A percentile compares a stretch with the other conserved stretches of the same genome.
Conservation (phyloP, 805 yeast species). For the Wickerhamomyces queroliae region DNA sequence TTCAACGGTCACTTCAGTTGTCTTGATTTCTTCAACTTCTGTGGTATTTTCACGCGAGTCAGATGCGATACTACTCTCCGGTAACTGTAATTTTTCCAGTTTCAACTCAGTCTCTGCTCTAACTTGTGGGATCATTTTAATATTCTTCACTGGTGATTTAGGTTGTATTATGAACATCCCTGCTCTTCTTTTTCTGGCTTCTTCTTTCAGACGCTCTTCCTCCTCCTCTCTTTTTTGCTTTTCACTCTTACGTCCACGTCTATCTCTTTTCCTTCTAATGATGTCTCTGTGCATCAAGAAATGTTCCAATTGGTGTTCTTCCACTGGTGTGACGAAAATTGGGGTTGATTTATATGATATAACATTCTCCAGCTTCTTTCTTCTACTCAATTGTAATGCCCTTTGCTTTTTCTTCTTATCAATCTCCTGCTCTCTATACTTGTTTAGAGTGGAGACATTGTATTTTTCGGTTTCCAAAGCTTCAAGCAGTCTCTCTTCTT, state of each 20-base stretch:
- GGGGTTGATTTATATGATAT: conserved; percentile 45
- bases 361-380: conserved; percentile 54
- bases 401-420: conserved; percentile 74
- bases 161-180: background rate
- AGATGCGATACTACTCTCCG: background rate
- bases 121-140: conserved; percentile 7
- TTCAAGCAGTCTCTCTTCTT: conserved; percentile 50
- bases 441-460: conserved; percentile 66
- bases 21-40: too few relatives aligned
- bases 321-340: conserved; percentile 53
- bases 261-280: conserved; percentile 35
- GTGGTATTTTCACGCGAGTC: background rate
- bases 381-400: conserved; percentile 60
- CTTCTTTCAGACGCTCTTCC: conserved; percentile 23
- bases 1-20: too few relatives aligned
- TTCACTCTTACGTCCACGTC: conserved; percentile 35
- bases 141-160: conserved; percentile 4
- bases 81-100: conserved; percentile 1
- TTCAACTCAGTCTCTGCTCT: background rate
- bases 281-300: conserved; percentile 32
- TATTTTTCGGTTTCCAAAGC: conserved; percentile 82
- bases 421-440: conserved; percentile 80
- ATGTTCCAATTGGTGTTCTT: conserved; percentile 49
- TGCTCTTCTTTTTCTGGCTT: conserved; percentile 21
- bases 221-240: conserved; percentile 33